phyloP scores from a whole-genome alignment of 1,284 basidiomycete genomes.

The Rhodotorula sp. region DNA sequence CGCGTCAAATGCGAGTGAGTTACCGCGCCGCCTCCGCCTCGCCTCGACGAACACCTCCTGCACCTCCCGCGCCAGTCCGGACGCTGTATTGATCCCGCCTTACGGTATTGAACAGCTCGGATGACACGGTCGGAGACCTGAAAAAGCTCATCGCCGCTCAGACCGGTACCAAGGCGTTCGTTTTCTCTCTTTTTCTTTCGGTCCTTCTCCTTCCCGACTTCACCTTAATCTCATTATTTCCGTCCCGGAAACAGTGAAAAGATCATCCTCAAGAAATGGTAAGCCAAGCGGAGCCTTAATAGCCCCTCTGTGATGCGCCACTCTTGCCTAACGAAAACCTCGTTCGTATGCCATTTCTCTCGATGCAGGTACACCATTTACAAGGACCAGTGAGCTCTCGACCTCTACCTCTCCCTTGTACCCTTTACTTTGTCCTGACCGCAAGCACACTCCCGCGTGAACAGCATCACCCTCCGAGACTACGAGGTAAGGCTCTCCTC shows the following conservation, averaged over 20 bases:
- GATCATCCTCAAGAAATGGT: constrained; percentile 97
- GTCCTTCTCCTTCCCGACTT: neutral
- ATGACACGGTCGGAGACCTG: constrained; percentile 94
- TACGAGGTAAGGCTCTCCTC: constrained; percentile 68
- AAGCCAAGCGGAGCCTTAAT: constrained; percentile 44
- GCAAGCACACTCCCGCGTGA: constrained; percentile 2
- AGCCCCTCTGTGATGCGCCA: neutral
- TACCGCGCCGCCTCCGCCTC: neutral
- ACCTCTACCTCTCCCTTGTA: no score
- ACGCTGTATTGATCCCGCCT: neutral
- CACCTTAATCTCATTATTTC: neutral
- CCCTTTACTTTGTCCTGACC: neutral
- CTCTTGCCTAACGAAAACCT: neutral
- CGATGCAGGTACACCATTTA: constrained; percentile 75
- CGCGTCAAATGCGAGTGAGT: constrained; percentile 65
- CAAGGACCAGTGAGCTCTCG: constrained; percentile 63
- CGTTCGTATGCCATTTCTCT: neutral
- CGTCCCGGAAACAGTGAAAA: constrained; percentile 55
- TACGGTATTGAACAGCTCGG: constrained; percentile 59
- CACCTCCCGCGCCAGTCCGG: neutral
- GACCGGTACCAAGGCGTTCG: constrained; percentile 73
- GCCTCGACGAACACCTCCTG: no score
- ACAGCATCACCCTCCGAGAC: constrained; percentile 76
- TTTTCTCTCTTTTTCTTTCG: neutral
- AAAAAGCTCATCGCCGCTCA: constrained; percentile 97